Evolutionary conservation across 73 alveolate genomes (phyloP).

Genomic region (Blepharisma japonicum): DNA sequence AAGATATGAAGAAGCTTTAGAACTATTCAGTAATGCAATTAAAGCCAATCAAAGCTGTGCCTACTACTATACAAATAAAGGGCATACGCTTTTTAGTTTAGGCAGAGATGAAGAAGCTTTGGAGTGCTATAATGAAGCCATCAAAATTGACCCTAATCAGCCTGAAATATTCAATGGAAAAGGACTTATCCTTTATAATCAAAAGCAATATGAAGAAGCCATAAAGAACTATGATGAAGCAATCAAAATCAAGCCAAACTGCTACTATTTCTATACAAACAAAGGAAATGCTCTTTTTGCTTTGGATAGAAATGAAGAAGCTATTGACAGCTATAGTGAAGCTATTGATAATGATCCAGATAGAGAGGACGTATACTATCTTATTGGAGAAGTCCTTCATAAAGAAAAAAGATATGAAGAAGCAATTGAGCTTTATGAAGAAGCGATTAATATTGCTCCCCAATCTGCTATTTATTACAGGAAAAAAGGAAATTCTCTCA

Average conservation of each 20-base stretch:
- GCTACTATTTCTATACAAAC: background rate
- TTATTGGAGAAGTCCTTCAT: background rate
- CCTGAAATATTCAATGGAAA: background rate
- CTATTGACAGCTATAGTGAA: background rate
- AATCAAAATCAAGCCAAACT: background rate
- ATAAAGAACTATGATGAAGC: background rate
- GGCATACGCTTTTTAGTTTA: background rate
- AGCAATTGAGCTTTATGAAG: background rate
- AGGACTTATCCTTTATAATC: background rate
- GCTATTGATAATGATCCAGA: background rate
- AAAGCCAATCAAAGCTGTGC: too few species aligned
- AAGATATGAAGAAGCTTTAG: too few species aligned
- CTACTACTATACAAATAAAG: background rate
- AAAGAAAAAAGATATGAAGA: background rate
- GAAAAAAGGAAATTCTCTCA: too few species aligned
- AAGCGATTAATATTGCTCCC: background rate
- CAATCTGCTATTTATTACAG: background rate
- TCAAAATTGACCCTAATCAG: background rate
- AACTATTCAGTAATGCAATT: too few species aligned
- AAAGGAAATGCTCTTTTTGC: slow-evolving; percentile 3
- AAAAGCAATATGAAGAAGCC: background rate
- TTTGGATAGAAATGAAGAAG: background rate
- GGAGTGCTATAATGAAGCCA: background rate
- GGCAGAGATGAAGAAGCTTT: background rate
- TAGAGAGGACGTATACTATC: background rate